Base-by-base conservation (phyloP, 805 yeast species). In the Zygoascus ofunaensis region DNA sequence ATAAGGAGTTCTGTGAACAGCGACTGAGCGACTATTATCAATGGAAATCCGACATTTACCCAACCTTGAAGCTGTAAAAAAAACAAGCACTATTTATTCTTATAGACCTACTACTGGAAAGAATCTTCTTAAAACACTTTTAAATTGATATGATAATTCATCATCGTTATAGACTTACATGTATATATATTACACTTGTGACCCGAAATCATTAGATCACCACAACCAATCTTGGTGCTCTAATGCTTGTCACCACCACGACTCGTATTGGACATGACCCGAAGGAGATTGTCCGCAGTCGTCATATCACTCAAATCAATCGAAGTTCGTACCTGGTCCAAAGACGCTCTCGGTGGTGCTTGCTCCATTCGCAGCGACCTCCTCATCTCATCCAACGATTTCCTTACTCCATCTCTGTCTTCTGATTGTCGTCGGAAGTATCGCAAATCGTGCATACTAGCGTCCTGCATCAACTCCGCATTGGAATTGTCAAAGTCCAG, bases 1-100 rank as follows among this genome's bases (percentile, higher is more conserved):
- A 83, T 57, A 69, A 73, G 3, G 65, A 69, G 8, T 82, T 83
- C 55, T 76, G 84, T 1, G 68, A 69, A 36, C 63, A 68, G 42
- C 66, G 92, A 47, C 66, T 83, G 40, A 69, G 70, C 26, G 92
- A 82, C 59, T 82, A 82, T 54, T 77, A 80, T 76, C 65, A 64
- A 36, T 82, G 92, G 92, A 82, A 63, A 49, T 37, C 37, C 18
- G 39, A 42, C n/a, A 23, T 44, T 26, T 33, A 19, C 4, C 42
- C 36, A 15, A 32, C 19, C 7, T 17, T 20, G 15, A 10, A 37
- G 12, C 7, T 12, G 7, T 26, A 26, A 26, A 28, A 28, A 12
- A 28, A 28, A 28, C 12, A 28, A 12, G 33, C 12, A 28, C 14
- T 12, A 12, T 12, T 28, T 14, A 28, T 28, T 14, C 12, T 12